Base-by-base conservation (phyloP, 1,284 basidiomycete species). In the Ustilago esculenta region DNA sequence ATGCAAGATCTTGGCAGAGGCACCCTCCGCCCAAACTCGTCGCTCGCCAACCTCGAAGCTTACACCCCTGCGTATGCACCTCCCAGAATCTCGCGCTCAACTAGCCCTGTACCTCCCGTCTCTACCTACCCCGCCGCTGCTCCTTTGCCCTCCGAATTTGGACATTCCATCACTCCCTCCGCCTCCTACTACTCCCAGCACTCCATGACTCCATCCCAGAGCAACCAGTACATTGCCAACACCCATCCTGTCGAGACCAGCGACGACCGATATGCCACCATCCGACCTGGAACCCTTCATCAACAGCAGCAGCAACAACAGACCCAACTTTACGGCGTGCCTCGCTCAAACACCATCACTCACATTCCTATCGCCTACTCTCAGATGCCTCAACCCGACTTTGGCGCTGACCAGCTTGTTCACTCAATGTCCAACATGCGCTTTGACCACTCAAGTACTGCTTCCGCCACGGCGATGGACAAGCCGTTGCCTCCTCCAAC, bases 1-100 rank as follows among this genome's bases (percentile, higher is more conserved):
- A 59, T 68, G 47, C 52, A 69, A 35, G 75, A 75, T 15, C 53
- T 76, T 8, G 72, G 74, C 37, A 46, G 57, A n/a, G 42, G 42
- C 32, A 55, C 64, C 11, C 56, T 77, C 20, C 65, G 77, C 3
- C 77, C 77, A 12, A 79, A 75, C 69, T 69, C 71, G 4, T 73
- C 73, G 20, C 48, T 79, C 24, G 77, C 77, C 40, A 72, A 74
- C 15, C n/a, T 77, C 35, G 72, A 72, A 34, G 61, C 66, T 33
- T 79, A 79, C 47, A 77, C 68, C 0, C 77, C 77, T 14, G 69
- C 73, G n/a, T 79, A 79, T 25, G 77, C 77, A 1, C 77, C 75
- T 25, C 25, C 64, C 21, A 61, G 58, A 32, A 63, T 75, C 41
- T 69, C 69, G 3, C 66, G 76, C 34, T 54, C 53, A 4, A 56